These are phyloP conservation scores for Suaeda aralocaspica DNA, from an alignment of 148 eudicot species.

Conservation along the genomic window DNA sequence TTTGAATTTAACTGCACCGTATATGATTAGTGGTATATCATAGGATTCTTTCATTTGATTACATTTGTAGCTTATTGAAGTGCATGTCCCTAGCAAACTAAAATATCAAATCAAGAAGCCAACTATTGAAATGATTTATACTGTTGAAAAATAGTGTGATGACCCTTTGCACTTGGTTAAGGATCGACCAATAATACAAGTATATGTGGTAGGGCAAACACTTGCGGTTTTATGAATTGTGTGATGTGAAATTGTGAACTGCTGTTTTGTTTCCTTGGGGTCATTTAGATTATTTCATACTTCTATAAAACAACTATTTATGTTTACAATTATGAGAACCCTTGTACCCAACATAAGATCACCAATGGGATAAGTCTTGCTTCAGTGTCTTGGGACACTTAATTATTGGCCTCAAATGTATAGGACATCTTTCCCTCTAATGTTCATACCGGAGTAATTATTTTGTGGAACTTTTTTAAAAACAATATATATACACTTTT, in stretches of 20 bases:
- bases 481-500: no score
- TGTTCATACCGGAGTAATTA: no score
- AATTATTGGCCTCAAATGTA: no score
- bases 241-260: constrained; percentile 21
- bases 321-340: no score
- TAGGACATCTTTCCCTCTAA: no score
- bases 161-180: constrained; percentile 5
- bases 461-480: no score
- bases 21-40: no score
- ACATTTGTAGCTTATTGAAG: background rate
- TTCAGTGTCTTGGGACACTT: no score
- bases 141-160: constrained; percentile 15
- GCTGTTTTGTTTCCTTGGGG: constrained; percentile 20
- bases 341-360: no score
- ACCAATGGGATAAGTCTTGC: no score
- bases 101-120: background rate
- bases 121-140: background rate
- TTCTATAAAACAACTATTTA: no score
- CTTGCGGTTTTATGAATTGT: constrained; percentile 1
- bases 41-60: background rate
- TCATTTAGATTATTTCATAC: constrained; percentile 1
- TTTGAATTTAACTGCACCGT: no score
- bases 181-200: constrained; percentile 9
- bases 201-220: constrained; percentile 27
- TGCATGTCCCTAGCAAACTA: background rate